Base-by-base conservation (phyloP, 2,329 filamentous ascomycete species). In the Alternaria sp. region DNA sequence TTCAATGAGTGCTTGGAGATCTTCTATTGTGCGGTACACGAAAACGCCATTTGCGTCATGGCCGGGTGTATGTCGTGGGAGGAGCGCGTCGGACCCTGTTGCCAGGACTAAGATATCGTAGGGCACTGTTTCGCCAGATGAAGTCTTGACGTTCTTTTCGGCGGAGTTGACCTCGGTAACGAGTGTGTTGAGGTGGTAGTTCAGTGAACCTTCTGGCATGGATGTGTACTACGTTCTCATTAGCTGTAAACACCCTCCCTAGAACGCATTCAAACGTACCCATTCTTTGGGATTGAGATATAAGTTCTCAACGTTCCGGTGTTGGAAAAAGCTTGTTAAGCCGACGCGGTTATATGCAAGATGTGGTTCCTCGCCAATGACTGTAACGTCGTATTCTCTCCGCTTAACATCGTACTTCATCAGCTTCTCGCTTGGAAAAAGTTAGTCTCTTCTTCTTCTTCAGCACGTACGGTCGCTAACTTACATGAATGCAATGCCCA, bases 301-400 rank as follows among this genome's bases (percentile, higher is more conserved):
- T n/a, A 97, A 77, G 65, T 93, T 91, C 78, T 96, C 91, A 39
- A 95, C 89, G 67, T 90, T 85, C 51, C 92, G 85, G 78, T 96
- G 92, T 67, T 92, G 88, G 74, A 97, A 97, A 81, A 93, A 97
- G 59, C 88, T 91, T 3, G 92, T 96, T 50, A 97, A 82, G 3
- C 93, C 93, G 29, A 97, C 93, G 57, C 93, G 88, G 75, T 97
- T 97, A 77, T 97, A 97, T 21, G 93, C 93, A 53, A 96, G 81
- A 80, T 97, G 90, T 21, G 90, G 82, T 74, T 97, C 93, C 71
- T 97, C 93, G 61, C 93, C 93, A 61, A 97, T 90, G 10, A 97
- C 92, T 1, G 92, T 84, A 51, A 97, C 85, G 63, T 92, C 87
- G 74, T 93, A 96, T 75, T 93, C 88, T 69, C 88, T 83, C 62